These are phyloP conservation scores for Phytophthora multivora DNA, from an alignment of 352 stramenopile genomes.

Conservation along the genomic window DNA sequence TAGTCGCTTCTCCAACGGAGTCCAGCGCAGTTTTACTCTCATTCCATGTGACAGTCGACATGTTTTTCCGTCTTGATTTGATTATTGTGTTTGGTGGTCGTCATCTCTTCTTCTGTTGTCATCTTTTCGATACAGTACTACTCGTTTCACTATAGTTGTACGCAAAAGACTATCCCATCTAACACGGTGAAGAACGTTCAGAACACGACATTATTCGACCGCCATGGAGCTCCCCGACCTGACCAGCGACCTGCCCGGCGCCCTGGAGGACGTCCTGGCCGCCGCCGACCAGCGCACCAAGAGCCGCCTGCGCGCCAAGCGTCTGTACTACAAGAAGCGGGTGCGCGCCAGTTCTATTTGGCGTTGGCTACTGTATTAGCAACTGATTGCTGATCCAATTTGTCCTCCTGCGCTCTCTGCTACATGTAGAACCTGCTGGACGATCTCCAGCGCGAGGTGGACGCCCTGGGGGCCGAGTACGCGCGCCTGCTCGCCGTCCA, in stretches of 20 bases:
- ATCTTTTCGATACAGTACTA: slow-evolving; percentile 1
- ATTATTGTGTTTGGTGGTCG: neutral
- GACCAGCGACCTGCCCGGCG: slow-evolving; percentile 7
- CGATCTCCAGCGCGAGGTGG: slow-evolving; percentile 53
- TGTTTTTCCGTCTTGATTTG: no score
- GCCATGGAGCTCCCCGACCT: slow-evolving; percentile 23
- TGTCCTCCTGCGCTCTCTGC: slow-evolving; percentile 7
- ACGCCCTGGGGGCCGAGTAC: slow-evolving; percentile 50
- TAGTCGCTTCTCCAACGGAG: no score
- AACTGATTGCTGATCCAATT: slow-evolving; percentile 6
- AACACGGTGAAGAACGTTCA: slow-evolving; percentile 3
- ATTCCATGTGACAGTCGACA: slow-evolving; percentile 12
- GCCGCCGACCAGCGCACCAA: slow-evolving; percentile 50
- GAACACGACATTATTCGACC: slow-evolving; percentile 13
- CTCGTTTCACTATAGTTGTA: neutral
- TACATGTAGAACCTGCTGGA: slow-evolving; percentile 74
- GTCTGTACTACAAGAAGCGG: slow-evolving; percentile 79
- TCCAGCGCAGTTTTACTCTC: no score
- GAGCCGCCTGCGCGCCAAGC: slow-evolving; percentile 69
- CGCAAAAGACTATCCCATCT: neutral
- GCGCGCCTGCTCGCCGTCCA: slow-evolving; percentile 39
- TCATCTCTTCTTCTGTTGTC: neutral
- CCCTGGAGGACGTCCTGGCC: slow-evolving; percentile 16
- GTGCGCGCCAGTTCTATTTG: slow-evolving; percentile 28
- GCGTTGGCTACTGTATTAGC: no score